Conservation (phyloP, 2,329 filamentous ascomycete genomes). For the Talaromyces amestolkiae region DNA sequence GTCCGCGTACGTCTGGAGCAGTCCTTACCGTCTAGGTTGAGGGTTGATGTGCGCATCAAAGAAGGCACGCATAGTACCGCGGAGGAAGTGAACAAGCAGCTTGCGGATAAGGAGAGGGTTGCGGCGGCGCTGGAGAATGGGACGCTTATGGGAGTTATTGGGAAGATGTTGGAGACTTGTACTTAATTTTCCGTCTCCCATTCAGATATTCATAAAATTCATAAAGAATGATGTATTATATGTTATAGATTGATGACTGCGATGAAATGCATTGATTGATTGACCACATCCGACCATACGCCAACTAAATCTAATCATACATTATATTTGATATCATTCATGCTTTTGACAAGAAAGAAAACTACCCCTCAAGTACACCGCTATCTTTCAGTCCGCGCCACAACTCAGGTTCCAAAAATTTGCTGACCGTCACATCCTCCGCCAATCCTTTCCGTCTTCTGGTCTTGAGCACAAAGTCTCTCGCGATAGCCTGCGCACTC, state of each 20-base stretch:
- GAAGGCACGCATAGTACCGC: conserved; percentile 93
- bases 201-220: neutral
- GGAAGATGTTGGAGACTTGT: conserved; percentile 91
- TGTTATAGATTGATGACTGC: neutral
- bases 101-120: conserved; percentile 94
- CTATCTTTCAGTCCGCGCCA: conserved; percentile 85
- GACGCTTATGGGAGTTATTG: conserved; percentile 79
- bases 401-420: conserved; percentile 92
- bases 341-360: neutral
- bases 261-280: conserved; percentile 8
- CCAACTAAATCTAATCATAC: conserved; percentile 8
- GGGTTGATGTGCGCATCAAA: conserved; percentile 90
- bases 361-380: conserved; percentile 69
- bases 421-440: conserved; percentile 92
- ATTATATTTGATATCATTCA: conserved; percentile 2
- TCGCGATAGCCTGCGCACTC: conserved; percentile 79
- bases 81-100: conserved; percentile 94
- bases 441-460: conserved; percentile 87
- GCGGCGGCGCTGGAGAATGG: conserved; percentile 93
- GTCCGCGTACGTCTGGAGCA: conserved; percentile 89
- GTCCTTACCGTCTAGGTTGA: conserved; percentile 83
- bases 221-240: neutral
- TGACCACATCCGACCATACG: conserved; percentile 6
- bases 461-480: conserved; percentile 97
- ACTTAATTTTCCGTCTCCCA: neutral